Base-by-base conservation (phyloP, 352 stramenopile species). In the Phytophthora rubi region DNA sequence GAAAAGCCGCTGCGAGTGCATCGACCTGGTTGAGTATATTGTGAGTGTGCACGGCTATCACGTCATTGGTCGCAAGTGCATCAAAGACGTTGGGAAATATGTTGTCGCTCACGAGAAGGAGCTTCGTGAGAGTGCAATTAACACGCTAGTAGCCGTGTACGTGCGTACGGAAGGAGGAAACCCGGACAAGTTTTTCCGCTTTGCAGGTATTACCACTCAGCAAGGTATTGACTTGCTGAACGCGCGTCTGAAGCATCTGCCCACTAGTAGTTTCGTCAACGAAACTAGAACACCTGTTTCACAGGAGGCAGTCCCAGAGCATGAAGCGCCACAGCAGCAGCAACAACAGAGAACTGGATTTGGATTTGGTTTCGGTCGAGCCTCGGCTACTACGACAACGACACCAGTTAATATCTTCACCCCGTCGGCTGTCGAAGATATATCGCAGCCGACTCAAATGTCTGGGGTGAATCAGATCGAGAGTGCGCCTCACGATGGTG, bases 1-100 rank as follows among this genome's bases (percentile, higher is more conserved):
- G 68, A 93, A 93, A 44, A 97, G 88, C 54, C 83, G 88, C 13
- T 94, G 83, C 47, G 88, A 94, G 54, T 96, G 89, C 64, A 91
- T 96, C 26, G 86, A 94, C 63, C 55, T 94, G 39, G 68, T 95
- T 13, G 88, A 95, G 73, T 89, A 86, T 37, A 89, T 96, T 44
- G 82, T 92, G 10, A 80, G 81, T 12, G 70, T 67, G 12, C 77
- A 90, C 21, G 88, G 88, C 0, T 81, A 91, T 13, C 82, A 89
- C 4, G 62, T 85, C 13, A 63, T 95, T 9, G 88, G 89, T 18
- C 91, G 91, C 48, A 89, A 86, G 32, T 86, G 77, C 28, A 77
- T 95, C 8, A 93, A 91, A 60, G 89, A 97, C 48, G 79, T 95
- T 5, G 86, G 76, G 4, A 95, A 94, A 53, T 92, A 84, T 37